Evolutionary conservation across 73 alveolate genomes (phyloP).

Genomic region (Tetrahymena thermophila): DNA sequence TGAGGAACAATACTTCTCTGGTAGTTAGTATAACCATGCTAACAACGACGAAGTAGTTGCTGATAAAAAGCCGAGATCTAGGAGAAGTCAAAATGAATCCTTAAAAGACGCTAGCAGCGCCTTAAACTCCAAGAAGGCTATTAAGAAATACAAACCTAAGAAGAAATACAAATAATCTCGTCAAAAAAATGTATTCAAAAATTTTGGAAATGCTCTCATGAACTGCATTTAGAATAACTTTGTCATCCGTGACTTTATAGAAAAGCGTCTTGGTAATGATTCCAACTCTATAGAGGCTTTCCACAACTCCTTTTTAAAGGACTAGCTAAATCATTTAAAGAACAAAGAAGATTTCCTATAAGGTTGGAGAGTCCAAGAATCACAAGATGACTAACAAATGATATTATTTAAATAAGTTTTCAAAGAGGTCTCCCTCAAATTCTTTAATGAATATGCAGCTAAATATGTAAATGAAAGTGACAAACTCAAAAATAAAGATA

Average conservation of each 20-base stretch:
- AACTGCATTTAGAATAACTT: not conserved
- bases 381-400: not conserved
- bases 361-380: not conserved
- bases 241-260: not conserved
- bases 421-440: not conserved
- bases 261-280: not conserved
- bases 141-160: not conserved
- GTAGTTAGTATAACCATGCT: not conserved
- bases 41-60: not conserved
- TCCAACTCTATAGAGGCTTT: not conserved
- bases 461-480: not conserved
- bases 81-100: not conserved
- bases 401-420: not conserved
- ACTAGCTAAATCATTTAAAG: not conserved
- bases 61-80: not conserved
- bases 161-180: conserved; percentile 1
- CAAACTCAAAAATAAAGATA: not conserved
- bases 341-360: not conserved
- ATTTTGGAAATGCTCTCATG: not conserved
- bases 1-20: not conserved
- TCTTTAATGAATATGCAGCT: not conserved
- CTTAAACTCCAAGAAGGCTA: not conserved
- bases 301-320: not conserved
- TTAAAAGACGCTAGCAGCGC: not conserved
- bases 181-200: not conserved